These are phyloP conservation scores for Lactarius pseudohatsudake DNA, from an alignment of 768 basidiomycete species.

Conservation along the genomic window DNA sequence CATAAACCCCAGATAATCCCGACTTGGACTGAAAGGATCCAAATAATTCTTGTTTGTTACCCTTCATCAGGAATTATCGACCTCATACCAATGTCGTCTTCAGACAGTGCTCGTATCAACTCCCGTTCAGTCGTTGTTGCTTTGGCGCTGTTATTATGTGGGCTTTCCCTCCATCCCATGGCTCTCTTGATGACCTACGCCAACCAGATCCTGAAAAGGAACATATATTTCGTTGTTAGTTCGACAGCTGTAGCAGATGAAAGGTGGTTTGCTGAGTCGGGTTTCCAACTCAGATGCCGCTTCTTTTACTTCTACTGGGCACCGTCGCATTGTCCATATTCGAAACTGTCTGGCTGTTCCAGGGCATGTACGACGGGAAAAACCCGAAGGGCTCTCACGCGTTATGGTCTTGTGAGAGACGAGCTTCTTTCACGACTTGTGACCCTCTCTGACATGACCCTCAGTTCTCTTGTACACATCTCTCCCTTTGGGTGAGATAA, in stretches of 20 bases:
- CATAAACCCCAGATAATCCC: neutral
- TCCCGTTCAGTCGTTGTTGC: constrained; percentile 11
- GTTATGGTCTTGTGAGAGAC: constrained; percentile 4
- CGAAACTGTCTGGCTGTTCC: neutral
- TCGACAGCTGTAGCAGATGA: neutral
- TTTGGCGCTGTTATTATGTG: constrained; percentile 17
- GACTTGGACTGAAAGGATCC: neutral
- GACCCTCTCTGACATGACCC: neutral
- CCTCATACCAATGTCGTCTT: neutral
- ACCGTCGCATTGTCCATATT: neutral
- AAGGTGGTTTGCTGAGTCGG: neutral
- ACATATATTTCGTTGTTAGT: constrained; percentile 9
- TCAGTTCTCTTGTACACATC: constrained; percentile 1
- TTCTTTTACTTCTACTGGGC: constrained; percentile 4
- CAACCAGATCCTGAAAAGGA: constrained; percentile 6
- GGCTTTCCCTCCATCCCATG: neutral
- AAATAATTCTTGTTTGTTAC: constrained; percentile 4
- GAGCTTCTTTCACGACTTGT: neutral
- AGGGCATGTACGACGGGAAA: no score
- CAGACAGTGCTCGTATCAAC: constrained; percentile 5
- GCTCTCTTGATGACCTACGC: neutral
- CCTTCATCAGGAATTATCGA: neutral
- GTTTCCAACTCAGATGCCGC: neutral
- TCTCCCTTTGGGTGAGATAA: constrained; percentile 3
- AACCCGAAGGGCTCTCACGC: neutral